phyloP scores from a whole-genome alignment of 202 grass and related monocot genomes.

The Panicum hallii region DNA sequence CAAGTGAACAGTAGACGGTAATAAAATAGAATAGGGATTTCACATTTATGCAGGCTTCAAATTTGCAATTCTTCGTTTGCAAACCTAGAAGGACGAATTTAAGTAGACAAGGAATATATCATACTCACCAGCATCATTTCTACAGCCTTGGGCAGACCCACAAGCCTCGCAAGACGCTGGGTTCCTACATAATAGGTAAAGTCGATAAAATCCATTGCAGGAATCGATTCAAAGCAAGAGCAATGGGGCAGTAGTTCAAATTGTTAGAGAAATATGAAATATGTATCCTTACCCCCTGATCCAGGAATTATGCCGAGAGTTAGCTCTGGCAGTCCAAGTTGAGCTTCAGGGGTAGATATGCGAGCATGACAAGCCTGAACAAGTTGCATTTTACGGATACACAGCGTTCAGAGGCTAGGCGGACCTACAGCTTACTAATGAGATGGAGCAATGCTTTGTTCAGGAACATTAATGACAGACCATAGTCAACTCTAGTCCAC shows the following conservation, averaged over 20 bases:
- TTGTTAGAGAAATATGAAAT: conserved; percentile 18
- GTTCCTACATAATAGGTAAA: conserved; percentile 65
- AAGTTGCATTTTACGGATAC: not conserved
- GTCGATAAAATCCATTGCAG: conserved; percentile 13
- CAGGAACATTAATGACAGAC: conserved; percentile 46
- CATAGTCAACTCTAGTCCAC: conserved; percentile 89
- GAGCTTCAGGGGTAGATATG: conserved; percentile 88
- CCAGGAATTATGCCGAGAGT: conserved; percentile 97
- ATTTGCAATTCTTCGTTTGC: not conserved
- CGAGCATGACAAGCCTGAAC: conserved; percentile 91
- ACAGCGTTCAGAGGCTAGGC: conserved; percentile 33
- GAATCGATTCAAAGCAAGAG: conserved; percentile 31
- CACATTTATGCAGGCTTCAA: not conserved
- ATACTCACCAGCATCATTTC: conserved; percentile 90
- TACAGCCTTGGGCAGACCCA: conserved; percentile 84
- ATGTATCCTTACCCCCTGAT: conserved; percentile 72
- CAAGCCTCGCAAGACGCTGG: conserved; percentile 89
- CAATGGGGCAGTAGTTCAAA: not conserved
- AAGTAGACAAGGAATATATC: conserved; percentile 34
- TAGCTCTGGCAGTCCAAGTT: conserved; percentile 95
- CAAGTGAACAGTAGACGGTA: not conserved
- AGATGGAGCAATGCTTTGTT: conserved; percentile 26
- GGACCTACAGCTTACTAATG: conserved; percentile 10
- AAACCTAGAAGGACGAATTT: not conserved
- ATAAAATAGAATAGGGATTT: not conserved